These are phyloP conservation scores for Solanum arcanum DNA, from an alignment of 257 asterid species.

Conservation along the genomic window DNA sequence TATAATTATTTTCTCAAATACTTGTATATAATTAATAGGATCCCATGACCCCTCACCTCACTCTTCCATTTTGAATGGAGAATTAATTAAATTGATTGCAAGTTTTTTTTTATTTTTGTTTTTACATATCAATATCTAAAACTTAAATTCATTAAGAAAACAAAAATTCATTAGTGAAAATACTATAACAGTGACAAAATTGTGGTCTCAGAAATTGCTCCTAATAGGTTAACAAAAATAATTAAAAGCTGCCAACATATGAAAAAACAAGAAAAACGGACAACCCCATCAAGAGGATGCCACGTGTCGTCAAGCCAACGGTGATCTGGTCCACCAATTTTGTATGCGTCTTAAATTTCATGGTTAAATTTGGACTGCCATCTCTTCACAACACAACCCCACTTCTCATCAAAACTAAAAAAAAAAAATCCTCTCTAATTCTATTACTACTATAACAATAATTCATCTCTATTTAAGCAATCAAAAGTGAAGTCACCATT, in stretches of 20 bases:
- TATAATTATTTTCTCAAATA: no score
- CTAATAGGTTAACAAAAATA: slow-evolving; percentile 9
- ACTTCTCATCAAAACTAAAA: not conserved
- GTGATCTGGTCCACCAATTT: slow-evolving; percentile 18
- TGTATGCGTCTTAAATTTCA: slow-evolving; percentile 31
- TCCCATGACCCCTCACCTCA: not conserved
- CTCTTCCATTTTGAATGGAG: not conserved
- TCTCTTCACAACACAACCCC: slow-evolving; percentile 9
- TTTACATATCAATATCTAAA: not conserved
- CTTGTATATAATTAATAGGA: not conserved
- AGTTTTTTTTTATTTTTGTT: not conserved
- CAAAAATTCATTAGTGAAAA: not conserved
- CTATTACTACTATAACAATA: not conserved
- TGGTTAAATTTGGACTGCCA: slow-evolving; percentile 6
- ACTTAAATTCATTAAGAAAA: not conserved
- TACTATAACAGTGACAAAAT: slow-evolving; percentile 4
- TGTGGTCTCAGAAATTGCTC: slow-evolving; percentile 25
- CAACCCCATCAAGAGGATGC: not conserved
- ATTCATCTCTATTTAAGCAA: not conserved
- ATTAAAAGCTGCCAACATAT: slow-evolving; percentile 12
- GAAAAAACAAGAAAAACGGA: slow-evolving; percentile 35
- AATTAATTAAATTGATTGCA: not conserved
- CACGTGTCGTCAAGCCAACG: slow-evolving; percentile 38
- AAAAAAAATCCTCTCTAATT: slow-evolving; percentile 3
- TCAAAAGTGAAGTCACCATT: slow-evolving; percentile 43